Evolutionary conservation across 169 alveolate species (phyloP), one percentile per base, ranked within the genome.

Genomic region (Plasmodium yoelii): DNA sequence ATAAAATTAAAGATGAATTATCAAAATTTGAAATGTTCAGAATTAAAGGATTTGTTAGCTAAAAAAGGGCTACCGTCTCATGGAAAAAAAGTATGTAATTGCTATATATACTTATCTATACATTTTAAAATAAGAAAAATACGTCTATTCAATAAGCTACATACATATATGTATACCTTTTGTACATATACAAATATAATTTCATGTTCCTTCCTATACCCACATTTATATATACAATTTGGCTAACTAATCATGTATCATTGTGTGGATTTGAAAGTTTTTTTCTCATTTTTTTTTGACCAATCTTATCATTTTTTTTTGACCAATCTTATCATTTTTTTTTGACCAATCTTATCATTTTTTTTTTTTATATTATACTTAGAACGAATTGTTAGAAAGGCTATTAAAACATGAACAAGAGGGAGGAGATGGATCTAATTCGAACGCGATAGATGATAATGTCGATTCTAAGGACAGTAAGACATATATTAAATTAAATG

Each of bases 31-130:
- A 80, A 80, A 59, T 80, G 90, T 34, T 80, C 90, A 6, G 90
- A 80, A 59, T 39, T 80, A 44, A 80, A 80, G 61, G 90, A 80
- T 59, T 70, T 80, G 59, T 80, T 80, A 67, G 90, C 90, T 82
- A 80, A 80, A 80, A 80, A 82, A 49, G 90, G 90, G 26, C 65
- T 80, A n/a, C 90, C 90, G 13, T 80, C 90, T 13, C 90, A 80
- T 56, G 90, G 90, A 5, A 80, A 80, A 53, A 80, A 80, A 53
- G 90, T 80, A 80, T 22, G 10, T 19, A 8, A 18, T 22, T 10
- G 19, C 6, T 39, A 60, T 34, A 2, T 22, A 51, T 51, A 51
- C 7, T 51, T 13, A 13, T 13, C 26, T 49, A 39, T 28, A 13
- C 75, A 46, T 44, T 18, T 19, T 18, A 59, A 42, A 68, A 34